Evolutionary conservation across 1,139 yeast species (phyloP), one percentile per base, ranked within the genome.

Genomic region (Chernovozyma sophiae-reginae): DNA sequence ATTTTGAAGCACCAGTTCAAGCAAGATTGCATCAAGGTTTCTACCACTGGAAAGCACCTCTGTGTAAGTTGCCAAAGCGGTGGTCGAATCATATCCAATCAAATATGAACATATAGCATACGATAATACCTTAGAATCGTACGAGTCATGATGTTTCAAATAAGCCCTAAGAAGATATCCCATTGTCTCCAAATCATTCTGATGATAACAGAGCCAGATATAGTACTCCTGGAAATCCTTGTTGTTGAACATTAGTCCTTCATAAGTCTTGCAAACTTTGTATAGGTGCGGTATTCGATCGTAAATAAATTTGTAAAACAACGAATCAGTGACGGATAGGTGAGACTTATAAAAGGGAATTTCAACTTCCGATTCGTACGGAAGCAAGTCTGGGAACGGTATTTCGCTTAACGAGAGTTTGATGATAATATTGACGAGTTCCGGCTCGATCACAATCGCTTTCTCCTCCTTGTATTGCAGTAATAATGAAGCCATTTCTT

Each of bases 201-300:
- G 51, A 43, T 65, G 70, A 43, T 59, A 65, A 39, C 63, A 53
- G 19, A 62, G 40, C 64, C 68, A 60, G 7, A 61, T 54, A 36
- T 52, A 57, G 29, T 49, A 44, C 35, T 56, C 60, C 30, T 55
- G 52, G 33, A 58, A 56, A 15, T 37, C 44, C 29, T 43, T 39
- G 35, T 43, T 31, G 32, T 34, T 33, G 28, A 37, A 36, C 31
- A 40, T 39, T 7, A 32, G 32, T 12, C 30, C 27, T 31, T 55
- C 55, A 35, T 55, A 54, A 2, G 42, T 40, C 16, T 43, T 39
- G 39, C 50, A 54, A 4, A 55, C 47, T n/a, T 40, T 35, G 33
- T 55, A 50, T 7, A 58, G 41, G 24, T 42, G 38, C 6, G 54
- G 54, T 25, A 60, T 44, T 32, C 47, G 48, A 2, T 40, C 38